Conservation (phyloP, 2,329 filamentous ascomycete genomes). For the Trichoderma guizhouense region DNA sequence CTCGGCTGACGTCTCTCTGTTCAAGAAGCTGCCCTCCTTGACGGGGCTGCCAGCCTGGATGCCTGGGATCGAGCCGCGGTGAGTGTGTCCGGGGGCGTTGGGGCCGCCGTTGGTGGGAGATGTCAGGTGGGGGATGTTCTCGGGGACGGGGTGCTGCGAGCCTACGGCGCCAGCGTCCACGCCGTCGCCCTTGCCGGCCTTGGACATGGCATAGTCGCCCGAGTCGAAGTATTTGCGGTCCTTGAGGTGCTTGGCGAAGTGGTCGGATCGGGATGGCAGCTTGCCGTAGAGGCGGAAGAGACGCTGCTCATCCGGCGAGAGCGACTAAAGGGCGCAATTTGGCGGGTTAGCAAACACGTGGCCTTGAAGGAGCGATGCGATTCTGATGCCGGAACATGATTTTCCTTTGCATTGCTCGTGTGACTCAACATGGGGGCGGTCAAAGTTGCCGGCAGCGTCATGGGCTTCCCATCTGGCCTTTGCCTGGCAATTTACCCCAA, state of each 20-base stretch:
- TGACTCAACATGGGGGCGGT: background rate
- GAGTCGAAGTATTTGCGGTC: conserved; percentile 99
- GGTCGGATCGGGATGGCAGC: conserved; percentile 91
- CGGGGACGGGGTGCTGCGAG: conserved; percentile 88
- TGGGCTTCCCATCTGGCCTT: background rate
- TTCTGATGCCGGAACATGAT: background rate
- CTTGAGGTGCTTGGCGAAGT: conserved; percentile 97
- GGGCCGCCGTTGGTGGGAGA: conserved; percentile 52
- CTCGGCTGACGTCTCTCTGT: conserved; percentile 74
- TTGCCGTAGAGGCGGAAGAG: conserved; percentile 98
- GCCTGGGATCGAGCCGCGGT: conserved; percentile 43
- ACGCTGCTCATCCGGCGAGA: conserved; percentile 91
- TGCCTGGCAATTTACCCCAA: conserved; percentile 3
- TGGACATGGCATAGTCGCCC: conserved; percentile 92
- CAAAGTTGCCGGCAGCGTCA: background rate
- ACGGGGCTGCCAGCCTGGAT: conserved; percentile 72
- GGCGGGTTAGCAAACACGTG: background rate
- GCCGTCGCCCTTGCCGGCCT: conserved; percentile 93
- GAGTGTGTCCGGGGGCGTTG: conserved; percentile 38
- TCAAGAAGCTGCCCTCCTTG: conserved; percentile 85
- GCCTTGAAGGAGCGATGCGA: background rate
- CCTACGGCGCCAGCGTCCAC: conserved; percentile 92
- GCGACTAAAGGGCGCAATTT: conserved; percentile 58
- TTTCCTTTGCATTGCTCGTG: background rate
- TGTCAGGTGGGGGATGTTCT: conserved; percentile 89